These are phyloP conservation scores for Diplodia mutila DNA, from an alignment of 2,329 filamentous ascomycete species.

Conservation along the genomic window DNA sequence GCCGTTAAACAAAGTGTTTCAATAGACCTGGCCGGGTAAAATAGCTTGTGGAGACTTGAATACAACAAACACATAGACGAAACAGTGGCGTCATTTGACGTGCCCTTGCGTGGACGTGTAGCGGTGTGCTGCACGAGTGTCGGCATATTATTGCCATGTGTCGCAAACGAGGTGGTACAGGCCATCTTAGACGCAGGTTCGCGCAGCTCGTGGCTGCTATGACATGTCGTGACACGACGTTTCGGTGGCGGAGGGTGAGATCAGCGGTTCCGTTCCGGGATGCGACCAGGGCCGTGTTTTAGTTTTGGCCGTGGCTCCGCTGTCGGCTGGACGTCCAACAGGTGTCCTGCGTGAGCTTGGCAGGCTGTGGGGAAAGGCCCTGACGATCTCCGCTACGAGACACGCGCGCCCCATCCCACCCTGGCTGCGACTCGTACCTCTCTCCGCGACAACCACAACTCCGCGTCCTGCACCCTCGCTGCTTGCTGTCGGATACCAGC, in stretches of 20 bases:
- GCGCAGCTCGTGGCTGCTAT: not conserved
- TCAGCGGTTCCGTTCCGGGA: not conserved
- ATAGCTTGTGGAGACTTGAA: slow-evolving; percentile 17
- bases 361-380: slow-evolving; percentile 19
- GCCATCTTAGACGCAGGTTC: not conserved
- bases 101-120: not conserved
- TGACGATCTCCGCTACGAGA: slow-evolving; percentile 17
- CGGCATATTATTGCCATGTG: not conserved
- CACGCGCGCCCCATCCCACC: slow-evolving; percentile 2
- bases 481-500: slow-evolving; percentile 2
- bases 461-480: not conserved
- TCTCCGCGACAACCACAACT: slow-evolving; percentile 10
- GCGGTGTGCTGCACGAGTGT: not conserved
- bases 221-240: not conserved
- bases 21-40: slow-evolving; percentile 17
- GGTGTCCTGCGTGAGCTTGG: not conserved
- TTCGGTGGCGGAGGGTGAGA: not conserved
- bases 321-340: slow-evolving; percentile 6
- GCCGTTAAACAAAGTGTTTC: not conserved
- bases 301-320: not conserved
- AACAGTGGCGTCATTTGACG: not conserved
- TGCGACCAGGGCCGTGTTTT: not conserved
- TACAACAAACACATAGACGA: slow-evolving; percentile 15
- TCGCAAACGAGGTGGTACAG: not conserved
- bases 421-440: not conserved